Percentiles rank a stretch among this genome's conserved stretches.
Evolutionary conservation across 805 yeast genomes (phyloP).

Genomic region (Metschnikowia chrysomelidarum): DNA sequence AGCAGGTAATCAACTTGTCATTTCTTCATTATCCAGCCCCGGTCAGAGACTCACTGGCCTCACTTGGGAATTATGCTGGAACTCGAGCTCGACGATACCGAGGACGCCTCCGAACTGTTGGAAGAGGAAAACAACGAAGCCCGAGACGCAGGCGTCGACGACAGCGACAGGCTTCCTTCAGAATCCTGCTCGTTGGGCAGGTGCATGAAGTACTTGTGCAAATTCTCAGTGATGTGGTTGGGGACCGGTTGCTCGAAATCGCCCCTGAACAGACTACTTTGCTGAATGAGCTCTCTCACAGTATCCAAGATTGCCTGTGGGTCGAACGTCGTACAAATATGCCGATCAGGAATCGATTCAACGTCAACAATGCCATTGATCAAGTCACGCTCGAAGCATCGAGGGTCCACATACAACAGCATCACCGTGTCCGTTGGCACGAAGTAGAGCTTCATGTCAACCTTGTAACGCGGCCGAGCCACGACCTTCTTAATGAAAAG

Average conservation of each 20-base stretch:
- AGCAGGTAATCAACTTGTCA: neutral
- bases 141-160: constrained; percentile 9
- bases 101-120: constrained; percentile 6
- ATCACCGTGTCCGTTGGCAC: constrained; percentile 40
- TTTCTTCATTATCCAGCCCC: too few relatives aligned
- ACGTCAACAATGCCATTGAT: constrained; percentile 47
- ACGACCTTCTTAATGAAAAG: constrained; percentile 54
- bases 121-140: constrained; percentile 10
- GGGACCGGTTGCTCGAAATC: constrained; percentile 11
- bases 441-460: constrained; percentile 60
- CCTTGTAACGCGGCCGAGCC: constrained; percentile 62
- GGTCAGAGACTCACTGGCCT: too few relatives aligned
- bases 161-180: constrained; percentile 6
- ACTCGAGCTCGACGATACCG: constrained; percentile 5
- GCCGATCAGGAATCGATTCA: constrained; percentile 17
- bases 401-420: constrained; percentile 46
- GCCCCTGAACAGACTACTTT: constrained; percentile 8
- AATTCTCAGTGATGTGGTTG: constrained; percentile 16
- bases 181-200: constrained; percentile 8
- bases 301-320: constrained; percentile 12
- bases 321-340: constrained; percentile 18
- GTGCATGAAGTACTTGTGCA: constrained; percentile 13
- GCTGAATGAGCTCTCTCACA: constrained; percentile 10
- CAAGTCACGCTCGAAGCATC: constrained; percentile 52
- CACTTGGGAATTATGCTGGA: too few relatives aligned